Base-by-base conservation (phyloP, 345 rosid species). In the Gossypium sturtianum region DNA sequence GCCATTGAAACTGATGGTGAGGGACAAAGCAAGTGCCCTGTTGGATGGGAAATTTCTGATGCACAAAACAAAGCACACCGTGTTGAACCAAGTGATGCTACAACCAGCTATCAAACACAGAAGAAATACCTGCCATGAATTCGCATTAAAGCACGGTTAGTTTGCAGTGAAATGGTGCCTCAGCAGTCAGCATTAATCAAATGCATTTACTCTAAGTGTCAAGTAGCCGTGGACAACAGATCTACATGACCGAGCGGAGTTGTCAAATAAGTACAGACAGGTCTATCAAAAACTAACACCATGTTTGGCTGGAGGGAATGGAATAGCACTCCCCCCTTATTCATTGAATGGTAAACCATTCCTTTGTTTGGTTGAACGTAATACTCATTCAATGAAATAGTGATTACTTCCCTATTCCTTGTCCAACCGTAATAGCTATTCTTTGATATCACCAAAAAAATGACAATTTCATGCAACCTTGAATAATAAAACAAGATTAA, bases 61-160 rank as follows among this genome's bases (percentile, higher is more conserved):
- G 85, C 98, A 93, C 71, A 93, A 79, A 59, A 93, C 91, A 73
- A 76, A 88, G 80, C 93, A 87, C 0, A 90, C 91, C 9, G 97
- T 93, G 85, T 93, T 93, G 91, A 93, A 93, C 97, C 94, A 62
- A 80, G 92, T 84, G 44, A 93, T 91, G 78, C 97, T 93, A 74
- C 93, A 90, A 59, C 98, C 95, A 45, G 93, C 90, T 62, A 86
- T 57, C 82, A 91, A 84, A 70, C 92, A 89, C 22, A 87, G 84
- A n/a, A 90, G 67, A 79, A 91, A 93, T 16, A 91, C 93, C 92
- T 90, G 86, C 82, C 78, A 77, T 25, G 17, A 22, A 63, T 58
- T 47, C 16, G 64, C 17, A 53, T 61, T 17, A 19, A 71, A 54
- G 47, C 45, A 74, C 12, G 13, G 70, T 72, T 41, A 60, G 48